These are phyloP conservation scores for Eimeria necatrix DNA, from an alignment of 169 alveolate species.

Conservation along the genomic window DNA sequence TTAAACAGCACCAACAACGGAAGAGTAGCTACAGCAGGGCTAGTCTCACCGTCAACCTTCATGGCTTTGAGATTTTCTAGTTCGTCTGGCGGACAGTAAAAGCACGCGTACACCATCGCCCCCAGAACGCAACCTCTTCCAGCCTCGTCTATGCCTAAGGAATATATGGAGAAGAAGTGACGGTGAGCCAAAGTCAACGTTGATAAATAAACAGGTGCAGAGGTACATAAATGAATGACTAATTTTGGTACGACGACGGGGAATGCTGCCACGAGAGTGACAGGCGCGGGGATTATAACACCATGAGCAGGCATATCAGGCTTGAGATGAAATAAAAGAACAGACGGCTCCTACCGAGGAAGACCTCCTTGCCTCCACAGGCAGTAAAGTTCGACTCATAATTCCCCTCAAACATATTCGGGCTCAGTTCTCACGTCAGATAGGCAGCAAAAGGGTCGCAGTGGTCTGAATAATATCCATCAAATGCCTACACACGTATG, in stretches of 20 bases:
- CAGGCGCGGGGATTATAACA: no score
- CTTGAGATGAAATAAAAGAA: no score
- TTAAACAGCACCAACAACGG: background rate
- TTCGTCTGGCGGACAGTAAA: constrained; percentile 93
- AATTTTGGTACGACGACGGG: no score
- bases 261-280: no score
- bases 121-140: constrained; percentile 99
- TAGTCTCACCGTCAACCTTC: constrained; percentile 89
- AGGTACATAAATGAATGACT: no score
- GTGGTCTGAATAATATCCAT: no score
- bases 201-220: background rate
- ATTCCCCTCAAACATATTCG: constrained; percentile 7
- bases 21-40: background rate
- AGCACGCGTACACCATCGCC: constrained; percentile 98
- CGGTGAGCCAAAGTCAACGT: background rate
- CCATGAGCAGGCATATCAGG: no score
- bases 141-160: constrained; percentile 98
- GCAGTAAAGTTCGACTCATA: constrained; percentile 25
- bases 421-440: background rate
- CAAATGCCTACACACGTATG: no score
- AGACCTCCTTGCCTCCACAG: constrained; percentile 29
- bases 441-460: no score
- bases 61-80: constrained; percentile 87
- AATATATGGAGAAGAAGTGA: background rate
- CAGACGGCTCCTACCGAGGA: background rate